Conservation (phyloP, 108 stramenopile genomes). For the Pseudonitzschia multiseries region DNA sequence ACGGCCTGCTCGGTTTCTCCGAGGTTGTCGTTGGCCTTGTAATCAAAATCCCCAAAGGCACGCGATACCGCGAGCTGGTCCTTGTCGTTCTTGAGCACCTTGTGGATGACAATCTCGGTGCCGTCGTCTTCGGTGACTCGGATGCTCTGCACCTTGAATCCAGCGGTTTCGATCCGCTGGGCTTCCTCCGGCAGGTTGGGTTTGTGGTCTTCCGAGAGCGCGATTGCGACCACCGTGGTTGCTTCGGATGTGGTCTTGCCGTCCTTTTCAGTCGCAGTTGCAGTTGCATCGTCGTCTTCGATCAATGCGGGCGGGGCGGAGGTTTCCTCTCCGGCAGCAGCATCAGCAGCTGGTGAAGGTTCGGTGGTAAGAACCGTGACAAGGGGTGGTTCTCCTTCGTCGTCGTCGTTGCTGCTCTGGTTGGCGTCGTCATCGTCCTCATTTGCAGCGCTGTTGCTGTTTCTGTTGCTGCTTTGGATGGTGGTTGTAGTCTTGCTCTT, state of each 20-base stretch:
- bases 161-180: conserved; percentile 76
- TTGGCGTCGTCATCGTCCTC: not conserved
- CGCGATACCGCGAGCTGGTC: conserved; percentile 80
- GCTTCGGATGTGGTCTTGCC: not conserved
- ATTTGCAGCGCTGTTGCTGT: not conserved
- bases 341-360: not conserved
- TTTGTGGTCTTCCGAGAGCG: conserved; percentile 93
- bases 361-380: not conserved
- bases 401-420: not conserved
- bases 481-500: not conserved
- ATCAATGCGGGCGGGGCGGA: not conserved
- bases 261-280: not conserved
- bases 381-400: no score
- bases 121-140: conserved; percentile 46
- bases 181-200: conserved; percentile 75
- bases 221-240: conserved; percentile 11
- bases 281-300: not conserved
- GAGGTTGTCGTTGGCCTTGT: conserved; percentile 67
- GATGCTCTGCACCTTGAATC: conserved; percentile 50
- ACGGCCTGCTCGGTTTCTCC: conserved; percentile 76
- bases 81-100: conserved; percentile 33
- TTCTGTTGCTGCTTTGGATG: no score
- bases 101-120: conserved; percentile 34
- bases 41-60: conserved; percentile 91
- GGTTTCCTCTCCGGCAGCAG: not conserved